Base-by-base conservation (phyloP, 2,329 filamentous ascomycete species). In the Diplodia sapinea region DNA sequence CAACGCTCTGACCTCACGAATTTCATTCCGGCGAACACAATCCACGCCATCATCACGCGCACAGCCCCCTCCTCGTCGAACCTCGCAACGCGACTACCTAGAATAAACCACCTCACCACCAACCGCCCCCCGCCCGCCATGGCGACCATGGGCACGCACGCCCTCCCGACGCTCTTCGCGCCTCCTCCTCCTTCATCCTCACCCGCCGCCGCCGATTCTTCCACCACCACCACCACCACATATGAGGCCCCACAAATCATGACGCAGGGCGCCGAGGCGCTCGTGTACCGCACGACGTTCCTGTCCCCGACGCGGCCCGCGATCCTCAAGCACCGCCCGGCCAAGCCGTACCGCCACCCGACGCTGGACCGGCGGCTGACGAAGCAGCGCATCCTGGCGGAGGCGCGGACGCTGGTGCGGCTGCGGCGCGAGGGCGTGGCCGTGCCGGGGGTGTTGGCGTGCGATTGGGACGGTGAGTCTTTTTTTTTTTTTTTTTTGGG, bases 251-350 rank as follows among this genome's bases (percentile, higher is more conserved):
- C 57, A 26, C 57, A 62, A 59, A 91, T 97, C 75, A 87, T 98
- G 73, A 90, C 92, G 68, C 95, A 98, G 85, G 95, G 95, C 81
- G 95, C 95, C 77, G 95, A 99, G 87, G 94, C 92, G 69, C 92
- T 94, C 71, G 88, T 99, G 76, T 98, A 96, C 87, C 90, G 89
- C 79, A 94, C 92, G 20, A 89, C 87, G 66, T 96, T 92, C 81
- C 89, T 97, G 66, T 78, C 85, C 33, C 86, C 91, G 49, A 78
- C 83, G 67, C 83, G 87, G 11, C 87, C 90, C 15, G 91, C 89
- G 76, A 92, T 94, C 0, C 87, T 98, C 70, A 99, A 99, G 82
- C 89, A 96, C 84, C 92, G 95, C 0, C 94, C 94, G 0, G 85
- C 89, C 31, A 99, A 99, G 82, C 88, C 91, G 31, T 99, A 96